Percentiles rank a stretch among this genome's conserved stretches.
These are phyloP conservation scores for Tuber brumale DNA, from an alignment of 495 filamentous ascomycete species.

Conservation along the genomic window DNA sequence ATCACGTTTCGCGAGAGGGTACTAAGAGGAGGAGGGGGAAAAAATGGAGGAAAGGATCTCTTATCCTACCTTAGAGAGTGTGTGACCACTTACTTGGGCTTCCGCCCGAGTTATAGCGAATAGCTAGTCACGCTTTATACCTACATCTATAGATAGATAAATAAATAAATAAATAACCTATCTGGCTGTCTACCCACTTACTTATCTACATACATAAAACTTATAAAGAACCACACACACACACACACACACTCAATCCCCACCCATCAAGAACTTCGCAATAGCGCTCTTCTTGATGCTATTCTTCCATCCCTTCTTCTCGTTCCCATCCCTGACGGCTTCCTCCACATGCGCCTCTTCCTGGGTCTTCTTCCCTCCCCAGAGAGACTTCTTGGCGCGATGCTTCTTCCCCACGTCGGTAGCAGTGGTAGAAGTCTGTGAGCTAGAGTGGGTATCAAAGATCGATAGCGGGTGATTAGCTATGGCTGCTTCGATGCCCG, in stretches of 20 bases:
- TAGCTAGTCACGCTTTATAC: background rate
- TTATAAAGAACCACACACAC: background rate
- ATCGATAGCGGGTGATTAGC: background rate
- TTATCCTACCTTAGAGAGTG: background rate
- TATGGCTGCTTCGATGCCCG: background rate
- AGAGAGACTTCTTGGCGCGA: background rate
- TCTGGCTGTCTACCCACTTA: background rate
- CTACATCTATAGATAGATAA: background rate
- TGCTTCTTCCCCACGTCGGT: background rate
- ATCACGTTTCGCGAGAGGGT: no score
- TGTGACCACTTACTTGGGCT: background rate
- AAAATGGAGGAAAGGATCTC: background rate
- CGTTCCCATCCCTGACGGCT: background rate
- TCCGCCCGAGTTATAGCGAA: no score
- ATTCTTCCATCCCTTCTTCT: background rate
- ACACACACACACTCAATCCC: background rate
- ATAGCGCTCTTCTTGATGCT: background rate
- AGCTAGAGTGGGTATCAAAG: background rate
- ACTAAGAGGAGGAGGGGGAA: background rate
- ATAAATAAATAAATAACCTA: background rate
- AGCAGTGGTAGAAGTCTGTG: background rate
- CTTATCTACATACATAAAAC: background rate
- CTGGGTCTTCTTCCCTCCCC: background rate
- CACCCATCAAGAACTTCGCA: background rate
- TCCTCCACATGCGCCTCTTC: background rate